Evolutionary conservation across 2,329 filamentous ascomycete genomes (phyloP).

Genomic region (Cryphonectria carpinicola): DNA sequence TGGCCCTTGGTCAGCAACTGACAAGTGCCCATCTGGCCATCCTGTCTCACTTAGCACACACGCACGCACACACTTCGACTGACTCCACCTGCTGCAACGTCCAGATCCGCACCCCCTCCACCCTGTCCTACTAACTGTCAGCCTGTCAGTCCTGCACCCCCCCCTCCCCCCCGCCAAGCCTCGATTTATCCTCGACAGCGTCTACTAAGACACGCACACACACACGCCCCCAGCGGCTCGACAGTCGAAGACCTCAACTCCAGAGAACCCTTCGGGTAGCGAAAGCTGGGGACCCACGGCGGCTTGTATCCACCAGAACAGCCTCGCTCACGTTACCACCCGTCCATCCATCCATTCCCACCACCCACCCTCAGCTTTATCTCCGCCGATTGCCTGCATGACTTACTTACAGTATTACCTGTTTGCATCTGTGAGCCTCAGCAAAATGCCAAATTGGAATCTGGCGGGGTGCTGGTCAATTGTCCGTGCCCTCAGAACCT

Average conservation of each 20-base stretch:
- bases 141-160: not conserved
- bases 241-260: not conserved
- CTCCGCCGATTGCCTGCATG: slow-evolving; percentile 15
- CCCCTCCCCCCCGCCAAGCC: too few relatives aligned
- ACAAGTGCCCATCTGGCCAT: not conserved
- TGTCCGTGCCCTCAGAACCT: slow-evolving; percentile 8
- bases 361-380: slow-evolving; percentile 11
- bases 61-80: not conserved
- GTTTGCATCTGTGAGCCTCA: not conserved
- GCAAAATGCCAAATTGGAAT: not conserved
- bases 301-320: slow-evolving; percentile 6
- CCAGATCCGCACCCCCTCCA: not conserved
- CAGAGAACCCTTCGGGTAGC: not conserved
- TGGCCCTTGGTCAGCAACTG: not conserved
- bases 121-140: not conserved
- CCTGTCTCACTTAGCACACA: slow-evolving; percentile 1
- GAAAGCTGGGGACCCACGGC: slow-evolving; percentile 8
- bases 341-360: not conserved
- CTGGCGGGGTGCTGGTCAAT: not conserved
- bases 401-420: not conserved
- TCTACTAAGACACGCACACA: not conserved
- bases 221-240: not conserved
- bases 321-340: slow-evolving; percentile 7
- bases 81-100: not conserved
- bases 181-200: slow-evolving; percentile 5